Conservation (phyloP, 805 yeast species). For the Myxozyma geophila region DNA sequence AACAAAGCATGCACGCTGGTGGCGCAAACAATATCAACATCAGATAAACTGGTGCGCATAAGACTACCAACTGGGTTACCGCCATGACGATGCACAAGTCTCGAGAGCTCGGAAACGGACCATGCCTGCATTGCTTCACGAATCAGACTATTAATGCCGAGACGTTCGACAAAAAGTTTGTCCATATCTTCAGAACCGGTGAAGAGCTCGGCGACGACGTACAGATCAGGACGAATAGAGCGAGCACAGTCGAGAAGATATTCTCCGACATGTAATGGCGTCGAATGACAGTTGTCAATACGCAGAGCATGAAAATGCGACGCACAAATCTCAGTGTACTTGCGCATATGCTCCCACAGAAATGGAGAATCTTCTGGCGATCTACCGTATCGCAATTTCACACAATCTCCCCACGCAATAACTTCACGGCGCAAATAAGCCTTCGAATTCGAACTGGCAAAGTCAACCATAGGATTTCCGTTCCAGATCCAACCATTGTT, state of each 20-base stretch:
- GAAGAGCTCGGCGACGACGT: slow-evolving; percentile 92
- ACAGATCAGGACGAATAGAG: slow-evolving; percentile 77
- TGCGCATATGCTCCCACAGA: slow-evolving; percentile 85
- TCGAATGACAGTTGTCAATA: slow-evolving; percentile 94
- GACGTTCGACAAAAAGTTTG: slow-evolving; percentile 83
- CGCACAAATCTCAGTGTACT: slow-evolving; percentile 75
- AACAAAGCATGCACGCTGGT: slow-evolving; percentile 90
- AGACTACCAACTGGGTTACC: slow-evolving; percentile 95
- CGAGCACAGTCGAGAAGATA: slow-evolving; percentile 86
- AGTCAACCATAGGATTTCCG: slow-evolving; percentile 90
- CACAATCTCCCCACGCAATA: slow-evolving; percentile 97
- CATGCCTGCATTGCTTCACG: slow-evolving; percentile 98
- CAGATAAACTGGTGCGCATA: slow-evolving; percentile 49
- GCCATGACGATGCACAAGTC: slow-evolving; percentile 87
- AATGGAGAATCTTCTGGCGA: slow-evolving; percentile 82
- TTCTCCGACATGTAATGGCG: slow-evolving; percentile 95
- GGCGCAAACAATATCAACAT: slow-evolving; percentile 56
- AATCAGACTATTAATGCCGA: slow-evolving; percentile 85
- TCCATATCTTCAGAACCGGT: slow-evolving; percentile 92
- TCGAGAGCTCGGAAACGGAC: slow-evolving; percentile 82
- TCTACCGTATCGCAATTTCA: slow-evolving; percentile 83
- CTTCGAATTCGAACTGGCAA: slow-evolving; percentile 78
- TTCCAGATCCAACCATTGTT: slow-evolving; percentile 99
- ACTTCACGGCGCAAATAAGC: slow-evolving; percentile 91
- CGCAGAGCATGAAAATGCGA: slow-evolving; percentile 81